These are phyloP conservation scores for Erysimum cheiri DNA, from an alignment of 441 rosid genomes.

Conservation along the genomic window DNA sequence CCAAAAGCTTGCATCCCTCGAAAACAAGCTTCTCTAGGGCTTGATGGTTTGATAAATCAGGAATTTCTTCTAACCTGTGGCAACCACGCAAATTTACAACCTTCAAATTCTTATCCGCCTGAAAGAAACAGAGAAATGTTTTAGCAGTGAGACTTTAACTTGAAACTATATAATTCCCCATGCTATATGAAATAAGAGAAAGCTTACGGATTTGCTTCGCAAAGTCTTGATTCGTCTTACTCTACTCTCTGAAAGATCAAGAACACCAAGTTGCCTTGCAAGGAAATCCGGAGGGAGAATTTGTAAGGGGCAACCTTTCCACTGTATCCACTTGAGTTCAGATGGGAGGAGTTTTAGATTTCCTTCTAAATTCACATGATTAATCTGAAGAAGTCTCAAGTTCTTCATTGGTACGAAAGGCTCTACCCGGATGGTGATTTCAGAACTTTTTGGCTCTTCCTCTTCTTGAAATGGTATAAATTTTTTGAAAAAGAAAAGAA, in stretches of 20 bases:
- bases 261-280: constrained; percentile 56
- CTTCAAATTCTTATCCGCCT: constrained; percentile 55
- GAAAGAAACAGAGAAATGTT: background rate
- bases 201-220: constrained; percentile 43
- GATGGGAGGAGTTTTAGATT: constrained; percentile 53
- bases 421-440: constrained; percentile 43
- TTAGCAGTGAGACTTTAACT: background rate
- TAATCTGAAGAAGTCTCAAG: constrained; percentile 68
- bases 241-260: constrained; percentile 69
- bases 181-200: background rate
- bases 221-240: constrained; percentile 45
- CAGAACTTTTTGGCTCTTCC: constrained; percentile 34
- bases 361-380: constrained; percentile 60
- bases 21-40: constrained; percentile 62
- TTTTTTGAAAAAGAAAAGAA: too few relatives aligned
- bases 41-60: constrained; percentile 55
- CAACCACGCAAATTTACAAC: constrained; percentile 54
- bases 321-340: constrained; percentile 70
- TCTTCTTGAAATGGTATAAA: constrained; percentile 2
- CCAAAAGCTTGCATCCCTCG: constrained; percentile 49
- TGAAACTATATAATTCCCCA: background rate
- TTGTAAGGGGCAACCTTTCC: constrained; percentile 66
- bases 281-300: constrained; percentile 52
- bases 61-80: constrained; percentile 49
- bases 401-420: constrained; percentile 52